A percentile compares a stretch with the other conserved stretches of the same genome.
phyloP scores from a whole-genome alignment of 1,139 yeast species.

The Kodamaea alishanica region DNA sequence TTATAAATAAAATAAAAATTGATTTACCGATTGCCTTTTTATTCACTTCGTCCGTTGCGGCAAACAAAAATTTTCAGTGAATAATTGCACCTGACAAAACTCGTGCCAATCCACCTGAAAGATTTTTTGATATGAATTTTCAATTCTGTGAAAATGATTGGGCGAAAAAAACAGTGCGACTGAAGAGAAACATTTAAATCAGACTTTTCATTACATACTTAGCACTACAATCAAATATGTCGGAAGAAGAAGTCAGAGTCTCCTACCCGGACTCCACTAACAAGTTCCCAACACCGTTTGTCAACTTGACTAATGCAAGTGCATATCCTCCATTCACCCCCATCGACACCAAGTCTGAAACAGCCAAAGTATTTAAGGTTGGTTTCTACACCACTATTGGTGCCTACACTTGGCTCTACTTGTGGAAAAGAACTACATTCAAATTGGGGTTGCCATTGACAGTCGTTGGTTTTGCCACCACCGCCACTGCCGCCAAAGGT shows the following conservation, averaged over 20 bases:
- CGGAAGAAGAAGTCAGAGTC: constrained; percentile 16
- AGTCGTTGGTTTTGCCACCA: constrained; percentile 41
- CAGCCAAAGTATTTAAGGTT: constrained; percentile 38
- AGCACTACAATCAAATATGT: constrained; percentile 12
- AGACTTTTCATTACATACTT: constrained; percentile 1
- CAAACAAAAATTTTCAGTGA: too few species aligned
- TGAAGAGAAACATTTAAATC: too few species aligned
- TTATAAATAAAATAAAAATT: too few species aligned
- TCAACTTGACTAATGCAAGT: constrained; percentile 34
- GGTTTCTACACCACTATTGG: constrained; percentile 46
- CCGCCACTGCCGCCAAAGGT: constrained; percentile 41
- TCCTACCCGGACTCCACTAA: constrained; percentile 35
- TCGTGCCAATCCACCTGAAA: too few species aligned
- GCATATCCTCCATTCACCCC: constrained; percentile 48
- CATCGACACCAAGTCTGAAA: constrained; percentile 42
- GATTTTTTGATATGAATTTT: not conserved
- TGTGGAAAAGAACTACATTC: constrained; percentile 48
- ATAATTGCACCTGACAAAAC: too few species aligned
- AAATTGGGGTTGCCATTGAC: constrained; percentile 41
- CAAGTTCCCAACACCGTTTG: constrained; percentile 45
- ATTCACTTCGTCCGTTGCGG: too few species aligned
- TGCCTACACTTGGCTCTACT: constrained; percentile 47
- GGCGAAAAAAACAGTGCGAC: constrained; percentile 10
- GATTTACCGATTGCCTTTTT: too few species aligned
- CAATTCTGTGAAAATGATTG: constrained; percentile 16